Evolutionary conservation across 208 protist genomes (phyloP), one percentile per base, ranked within the genome.

Genomic region (Phytomonas serpens): DNA sequence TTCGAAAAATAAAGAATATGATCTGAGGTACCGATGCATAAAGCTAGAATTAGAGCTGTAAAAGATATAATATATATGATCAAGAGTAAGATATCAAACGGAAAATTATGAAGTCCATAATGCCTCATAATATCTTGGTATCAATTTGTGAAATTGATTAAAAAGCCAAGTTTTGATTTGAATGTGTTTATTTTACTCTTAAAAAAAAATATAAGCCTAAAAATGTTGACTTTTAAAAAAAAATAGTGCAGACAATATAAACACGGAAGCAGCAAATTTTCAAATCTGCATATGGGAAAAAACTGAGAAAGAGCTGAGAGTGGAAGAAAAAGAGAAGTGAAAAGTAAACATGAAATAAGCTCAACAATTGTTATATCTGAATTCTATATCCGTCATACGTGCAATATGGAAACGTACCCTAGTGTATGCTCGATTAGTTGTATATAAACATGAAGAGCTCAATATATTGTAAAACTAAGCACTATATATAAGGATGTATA

Each of bases 291-390:
- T 13, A 40, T 40, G 37, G 11, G 11, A 40, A 40, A 4, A 40
- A 11, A 40, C 37, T 40, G 11, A 4, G 69, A 73, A 72, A 68
- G 30, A 73, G 61, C 67, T 64, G 32, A 71, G 10, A 76, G 57
- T 19, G 73, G 68, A 77, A 77, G 9, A 16, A 52, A 77, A 32
- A 47, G 30, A 64, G 72, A 77, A 51, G 30, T 63, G 33, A 75
- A 61, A 66, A 65, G 64, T 47, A 37, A 64, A 34, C 23, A 71
- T 33, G 29, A 57, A 76, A 34, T 61, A 68, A 47, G 23, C 32
- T 9, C 4, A 74, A 30, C 30, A 61, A 74, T 16, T 32, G 11
- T 61, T 3, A 40, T 2, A n/a, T 16, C 13, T 16, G 23, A 52
- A 52, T 52, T 52, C 23, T 52, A 52, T 16, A 7, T 52, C 14